Evolutionary conservation across 2,329 filamentous ascomycete genomes (phyloP), one percentile per base, ranked within the genome.

Genomic region (Kalaharituber pfeilii): DNA sequence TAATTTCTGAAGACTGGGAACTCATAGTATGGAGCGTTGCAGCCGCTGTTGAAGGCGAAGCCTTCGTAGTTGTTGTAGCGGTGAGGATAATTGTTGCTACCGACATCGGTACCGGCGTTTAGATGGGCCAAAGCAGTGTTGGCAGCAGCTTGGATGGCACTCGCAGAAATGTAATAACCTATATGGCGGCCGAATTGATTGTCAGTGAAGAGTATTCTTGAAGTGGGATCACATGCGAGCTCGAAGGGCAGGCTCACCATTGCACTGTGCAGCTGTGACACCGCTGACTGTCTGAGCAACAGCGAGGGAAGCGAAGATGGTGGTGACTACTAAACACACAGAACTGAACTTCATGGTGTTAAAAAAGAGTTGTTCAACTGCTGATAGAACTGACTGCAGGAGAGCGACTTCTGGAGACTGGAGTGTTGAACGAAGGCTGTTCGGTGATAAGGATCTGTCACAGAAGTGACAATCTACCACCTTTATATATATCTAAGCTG

Each of bases 51-150:
- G 62, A 72, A 72, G 33, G 58, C 62, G 57, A 72, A 72, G 47
- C 68, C 69, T 56, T 72, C 71, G 60, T 65, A 67, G 65, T 72
- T 66, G 59, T 71, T 68, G 64, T 70, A 72, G 57, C 68, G 63
- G 59, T 72, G 71, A 9, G 71, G 70, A 58, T 72, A 72, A 50
- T 65, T 60, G 56, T 67, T 66, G 49, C 53, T 58, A 53, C 64
- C 65, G 60, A 56, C 56, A 22, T 57, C 58, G 11, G 57, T 62
- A 44, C 60, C 60, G 36, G 52, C 56, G 25, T 58, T 56, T 13
- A 62, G 53, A 53, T 62, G 56, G 24, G 36, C 50, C 42, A 62
- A 55, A 3, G 60, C 56, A 26, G 51, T 44, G n/a, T 60, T 55
- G 5, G 59, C 58, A 24, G 61, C 60, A 3, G 55, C 56, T 22